phyloP scores from a whole-genome alignment of 1,284 basidiomycete species.

The Blastosporella zonata region DNA sequence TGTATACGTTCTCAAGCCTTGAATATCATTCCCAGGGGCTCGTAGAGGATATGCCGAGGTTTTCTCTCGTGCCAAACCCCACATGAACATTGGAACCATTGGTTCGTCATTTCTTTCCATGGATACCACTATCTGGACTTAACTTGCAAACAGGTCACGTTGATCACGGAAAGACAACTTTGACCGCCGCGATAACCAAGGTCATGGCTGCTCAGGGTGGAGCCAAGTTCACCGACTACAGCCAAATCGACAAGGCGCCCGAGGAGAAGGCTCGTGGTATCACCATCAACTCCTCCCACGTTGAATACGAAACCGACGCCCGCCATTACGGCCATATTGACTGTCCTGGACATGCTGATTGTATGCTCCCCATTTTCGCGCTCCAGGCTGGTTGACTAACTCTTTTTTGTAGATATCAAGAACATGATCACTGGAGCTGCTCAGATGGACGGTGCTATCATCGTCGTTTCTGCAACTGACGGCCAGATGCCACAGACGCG shows the following conservation, averaged over 20 bases:
- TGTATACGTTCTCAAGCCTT: constrained; percentile 9
- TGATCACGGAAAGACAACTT: constrained; percentile 94
- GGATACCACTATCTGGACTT: constrained; percentile 12
- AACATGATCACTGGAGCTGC: constrained; percentile 99
- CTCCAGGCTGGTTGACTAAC: constrained; percentile 3
- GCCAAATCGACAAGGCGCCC: constrained; percentile 99
- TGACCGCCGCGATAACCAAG: constrained; percentile 99
- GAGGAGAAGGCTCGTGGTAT: constrained; percentile 99
- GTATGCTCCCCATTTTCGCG: constrained; percentile 39
- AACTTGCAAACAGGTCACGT: constrained; percentile 64
- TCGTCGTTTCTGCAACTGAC: constrained; percentile 97
- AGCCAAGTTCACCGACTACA: constrained; percentile 97
- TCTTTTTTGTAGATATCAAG: constrained; percentile 72
- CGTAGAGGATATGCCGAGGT: constrained; percentile 76
- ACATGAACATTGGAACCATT: constrained; percentile 97
- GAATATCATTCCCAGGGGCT: constrained; percentile 24
- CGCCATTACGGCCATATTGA: constrained; percentile 99
- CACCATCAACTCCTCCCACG: constrained; percentile 94
- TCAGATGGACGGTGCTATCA: constrained; percentile 98
- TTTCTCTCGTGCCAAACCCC: constrained; percentile 86
- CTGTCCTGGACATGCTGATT: constrained; percentile 95
- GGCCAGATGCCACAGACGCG: constrained; percentile 99
- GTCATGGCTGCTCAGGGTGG: constrained; percentile 80
- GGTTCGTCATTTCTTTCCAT: constrained; percentile 34
- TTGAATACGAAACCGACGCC: constrained; percentile 93